Base-by-base conservation (phyloP, 768 basidiomycete species). In the Austroboletus eburneus region DNA sequence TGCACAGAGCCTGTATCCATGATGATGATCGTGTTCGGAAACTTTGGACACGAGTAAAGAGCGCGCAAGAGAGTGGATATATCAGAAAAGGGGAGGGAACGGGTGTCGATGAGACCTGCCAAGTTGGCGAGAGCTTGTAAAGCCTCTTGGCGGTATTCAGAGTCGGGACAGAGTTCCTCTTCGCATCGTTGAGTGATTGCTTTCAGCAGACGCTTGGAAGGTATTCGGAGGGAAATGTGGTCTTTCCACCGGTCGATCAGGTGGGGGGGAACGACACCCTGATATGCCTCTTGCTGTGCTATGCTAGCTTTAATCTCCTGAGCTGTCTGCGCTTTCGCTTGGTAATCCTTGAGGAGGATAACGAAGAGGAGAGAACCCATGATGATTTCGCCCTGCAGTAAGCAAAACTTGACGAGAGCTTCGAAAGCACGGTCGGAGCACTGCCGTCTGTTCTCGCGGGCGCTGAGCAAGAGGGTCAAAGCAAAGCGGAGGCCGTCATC, bases 351-450 rank as follows among this genome's bases (percentile, higher is more conserved):
- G 35, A 87, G 65, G 17, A 87, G 58, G 34, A 79, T 64, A 1
- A 75, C 83, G 46, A 90, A 86, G 5, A 89, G 66, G 22, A 90
- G 65, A 1, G 84, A 82, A 0, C 79, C 87, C n/a, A 86, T 72
- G 33, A 91, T 74, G 40, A 91, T 80, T 59, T 91, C 89, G 21
- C 87, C 86, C 41, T 91, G 87, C 32, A 88, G 61, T 17, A 91
- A 69, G 46, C 83, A 85, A 9, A 82, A 74, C 4, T 75, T 69
- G 52, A 90, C 71, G 40, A 88, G 64, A 2, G 72, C 70, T 42
- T 75, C 73, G 57, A 81, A 87, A 72, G 87, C 79, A 24, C 70
- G 67, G n/a, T 75, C 65, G 2, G 79, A 78, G 36, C 82, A 76
- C 24, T 73, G 68, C 42, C 79, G 78, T 23, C 79, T 72, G 36